Evolutionary conservation across 1,139 yeast genomes (phyloP).

Genomic region (Nadsonia commutata): DNA sequence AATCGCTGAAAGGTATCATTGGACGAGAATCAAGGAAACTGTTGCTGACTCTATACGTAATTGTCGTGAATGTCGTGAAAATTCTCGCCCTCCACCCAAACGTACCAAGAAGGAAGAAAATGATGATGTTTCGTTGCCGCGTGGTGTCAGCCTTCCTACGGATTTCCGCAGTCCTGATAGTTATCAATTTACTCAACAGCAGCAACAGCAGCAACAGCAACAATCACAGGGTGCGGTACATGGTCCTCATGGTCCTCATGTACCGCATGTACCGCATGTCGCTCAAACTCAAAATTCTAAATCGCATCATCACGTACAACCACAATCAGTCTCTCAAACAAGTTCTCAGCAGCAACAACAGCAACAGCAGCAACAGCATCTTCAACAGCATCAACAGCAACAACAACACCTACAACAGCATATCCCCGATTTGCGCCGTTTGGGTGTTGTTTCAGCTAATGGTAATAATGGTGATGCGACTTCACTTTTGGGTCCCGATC

Average conservation of each 20-base stretch:
- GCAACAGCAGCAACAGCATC: conserved; percentile 13
- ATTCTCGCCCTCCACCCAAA: conserved; percentile 19
- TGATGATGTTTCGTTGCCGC: conserved; percentile 3
- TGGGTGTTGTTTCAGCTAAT: background rate
- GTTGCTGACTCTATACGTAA: conserved; percentile 66
- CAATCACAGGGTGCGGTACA: no score
- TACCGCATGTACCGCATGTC: background rate
- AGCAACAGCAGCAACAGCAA: background rate
- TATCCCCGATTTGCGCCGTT: background rate
- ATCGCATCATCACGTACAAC: conserved; percentile 1
- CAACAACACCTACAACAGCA: conserved; percentile 6
- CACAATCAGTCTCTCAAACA: conserved; percentile 9
- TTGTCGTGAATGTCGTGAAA: conserved; percentile 59
- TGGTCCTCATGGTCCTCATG: no score
- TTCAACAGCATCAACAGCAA: background rate
- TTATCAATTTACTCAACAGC: conserved; percentile 13
- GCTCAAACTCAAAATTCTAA: conserved; percentile 2
- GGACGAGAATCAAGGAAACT: conserved; percentile 84
- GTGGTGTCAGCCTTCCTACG: background rate
- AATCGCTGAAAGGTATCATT: conserved; percentile 70
- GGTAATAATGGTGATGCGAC: conserved; percentile 6
- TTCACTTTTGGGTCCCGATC: conserved; percentile 11
- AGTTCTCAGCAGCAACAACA: conserved; percentile 12
- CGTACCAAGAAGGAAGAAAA: conserved; percentile 12
- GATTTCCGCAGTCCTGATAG: conserved; percentile 7